Base-by-base conservation (phyloP, 768 basidiomycete species). In the Suillus spraguei region DNA sequence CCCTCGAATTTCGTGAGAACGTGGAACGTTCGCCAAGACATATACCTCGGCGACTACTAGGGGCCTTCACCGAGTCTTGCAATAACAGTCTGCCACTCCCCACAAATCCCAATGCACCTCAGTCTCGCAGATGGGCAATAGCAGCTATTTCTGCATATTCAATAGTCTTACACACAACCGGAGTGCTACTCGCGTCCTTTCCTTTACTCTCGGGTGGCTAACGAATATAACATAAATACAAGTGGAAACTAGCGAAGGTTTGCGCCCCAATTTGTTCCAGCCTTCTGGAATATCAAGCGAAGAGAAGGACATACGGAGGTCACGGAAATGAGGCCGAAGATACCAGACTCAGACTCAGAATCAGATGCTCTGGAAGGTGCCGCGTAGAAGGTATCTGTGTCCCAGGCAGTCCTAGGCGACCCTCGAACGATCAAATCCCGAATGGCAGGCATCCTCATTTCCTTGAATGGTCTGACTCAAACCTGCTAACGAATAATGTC, bases 281-380 rank as follows among this genome's bases (percentile, higher is more conserved):
- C 13, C 49, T 53, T 33, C 32, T 4, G 32, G 50, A 5, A 20
- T 53, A 32, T 52, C 28, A 52, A 17, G 17, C 32, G 32, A 20
- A 33, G 32, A 33, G 32, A 33, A 24, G 36, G 24, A 24, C 14
- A 9, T 24, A 38, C 14, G 55, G 55, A 20, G 22, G 24, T 11
- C 38, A 39, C 36, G 55, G 55, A 41, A 58, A 58, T 56, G 24
- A 28, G 36, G 38, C 14, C 17, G 56, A 58, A 32, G 11, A 41
- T 58, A 28, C 24, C 9, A 28, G 24, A 28, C 35, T 24, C 36
- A 38, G 10, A 36, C 35, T 36, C 36, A 5, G 13, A n/a, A 17
- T 39, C 38, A 9, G 4, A 39, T 16, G 36, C 14, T 32, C 50
- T 52, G 9, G 50, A 52, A 33, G 17, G 50, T 52, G 50, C 9